Evolutionary conservation across 257 asterid genomes (phyloP), one percentile per base, ranked within the genome.

Genomic region (Solanum pimpinellifolium): DNA sequence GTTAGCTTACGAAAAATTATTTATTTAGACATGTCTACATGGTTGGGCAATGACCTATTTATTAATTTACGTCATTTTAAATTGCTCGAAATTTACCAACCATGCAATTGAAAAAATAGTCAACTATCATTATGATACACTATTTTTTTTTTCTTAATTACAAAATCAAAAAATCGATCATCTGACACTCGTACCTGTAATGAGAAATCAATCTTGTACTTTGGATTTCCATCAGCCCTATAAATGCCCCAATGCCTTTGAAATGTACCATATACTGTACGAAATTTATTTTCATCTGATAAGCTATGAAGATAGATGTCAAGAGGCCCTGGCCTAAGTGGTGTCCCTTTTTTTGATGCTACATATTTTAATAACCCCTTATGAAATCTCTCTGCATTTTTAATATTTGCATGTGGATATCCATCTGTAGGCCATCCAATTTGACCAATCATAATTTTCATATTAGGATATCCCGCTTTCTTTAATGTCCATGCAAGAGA

Each of bases 391-490:
- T 90, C 89, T 0, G 95, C 96, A 21, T 88, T 59, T 2, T 14
- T 0, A 9, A 18, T 2, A 27, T 46, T 92, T 2, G 93, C 94
- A 3, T 88, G 83, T 16, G 41, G 74, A 42, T 21, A 41, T 9
- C 94, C 94, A 23, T 92, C 95, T 0, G 98, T 94, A 10, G 98
- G 96, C 95, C 96, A 94, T 18, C 98, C 96, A 37, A 94, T 88
- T 62, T 90, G 88, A 15, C 93, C 90, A 2, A 93, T 88, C 27
- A 84, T 56, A 11, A 94, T 84, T 42, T 73, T 52, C 80, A 92
- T 4, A 35, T 87, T 16, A 2, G 89, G 75, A 16, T 82, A 69
- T 16, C 93, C 95, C 0, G 86, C 88, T 69, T 93, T 94, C 6
- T 11, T 75, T 20, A 94, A 9, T 0, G 95, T 90, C 75, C 88